phyloP scores from a whole-genome alignment of 1,139 yeast genomes.

The Yamadazyma dushanensis region DNA sequence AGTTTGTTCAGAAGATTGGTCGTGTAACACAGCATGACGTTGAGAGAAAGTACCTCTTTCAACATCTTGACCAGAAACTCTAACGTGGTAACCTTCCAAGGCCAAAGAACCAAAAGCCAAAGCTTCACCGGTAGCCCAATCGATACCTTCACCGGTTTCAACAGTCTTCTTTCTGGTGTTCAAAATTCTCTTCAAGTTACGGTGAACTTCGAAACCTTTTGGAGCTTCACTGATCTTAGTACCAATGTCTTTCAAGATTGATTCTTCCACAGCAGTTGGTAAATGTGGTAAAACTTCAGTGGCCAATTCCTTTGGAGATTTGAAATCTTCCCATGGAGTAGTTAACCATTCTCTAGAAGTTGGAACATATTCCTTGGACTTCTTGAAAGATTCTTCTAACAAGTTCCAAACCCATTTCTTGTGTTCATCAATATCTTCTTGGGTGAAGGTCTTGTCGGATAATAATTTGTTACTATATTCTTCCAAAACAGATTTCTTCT shows the following conservation, averaged over 20 bases:
- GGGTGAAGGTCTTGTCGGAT: constrained; percentile 83
- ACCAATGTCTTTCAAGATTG: constrained; percentile 76
- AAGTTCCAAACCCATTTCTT: constrained; percentile 97
- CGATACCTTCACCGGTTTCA: constrained; percentile 90
- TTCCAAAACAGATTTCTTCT: constrained; percentile 86
- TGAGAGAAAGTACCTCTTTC: constrained; percentile 99
- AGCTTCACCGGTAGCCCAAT: constrained; percentile 99
- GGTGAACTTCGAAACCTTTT: constrained; percentile 84
- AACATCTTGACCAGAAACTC: constrained; percentile 99
- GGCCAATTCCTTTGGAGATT: constrained; percentile 96
- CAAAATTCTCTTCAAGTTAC: constrained; percentile 93
- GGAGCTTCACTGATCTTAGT: constrained; percentile 80
- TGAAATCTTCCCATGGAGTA: constrained; percentile 98
- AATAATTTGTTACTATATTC: constrained; percentile 78
- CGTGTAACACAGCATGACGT: constrained; percentile 98
- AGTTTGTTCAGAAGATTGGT: constrained; percentile 81
- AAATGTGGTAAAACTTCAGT: constrained; percentile 93
- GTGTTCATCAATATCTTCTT: constrained; percentile 91
- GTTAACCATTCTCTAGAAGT: constrained; percentile 97
- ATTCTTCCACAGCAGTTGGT: constrained; percentile 88
- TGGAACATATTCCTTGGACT: constrained; percentile 88
- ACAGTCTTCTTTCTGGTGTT: constrained; percentile 83
- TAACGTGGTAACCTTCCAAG: constrained; percentile 92
- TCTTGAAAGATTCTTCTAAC: constrained; percentile 84
- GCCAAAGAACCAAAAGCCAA: constrained; percentile 93